Conservation (phyloP, 495 filamentous ascomycete genomes). For the Cetradonia linearis region DNA sequence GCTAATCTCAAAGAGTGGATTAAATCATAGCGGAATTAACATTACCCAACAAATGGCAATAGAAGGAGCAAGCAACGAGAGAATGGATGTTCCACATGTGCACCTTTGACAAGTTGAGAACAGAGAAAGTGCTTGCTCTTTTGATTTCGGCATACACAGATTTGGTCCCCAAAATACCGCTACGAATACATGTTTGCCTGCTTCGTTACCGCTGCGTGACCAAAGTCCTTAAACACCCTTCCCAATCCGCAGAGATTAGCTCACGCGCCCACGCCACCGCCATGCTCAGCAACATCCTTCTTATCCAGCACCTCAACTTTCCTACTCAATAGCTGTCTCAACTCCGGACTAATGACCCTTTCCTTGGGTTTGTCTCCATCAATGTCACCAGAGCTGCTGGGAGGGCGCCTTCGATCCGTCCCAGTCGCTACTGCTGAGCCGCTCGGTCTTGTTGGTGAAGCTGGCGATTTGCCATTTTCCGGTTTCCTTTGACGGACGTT, state of each 20-base stretch:
- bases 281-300: slow-evolving; percentile 39
- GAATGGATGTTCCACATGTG: neutral
- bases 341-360: slow-evolving; percentile 69
- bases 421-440: slow-evolving; percentile 21
- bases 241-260: neutral
- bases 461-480: slow-evolving; percentile 16
- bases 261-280: slow-evolving; percentile 29
- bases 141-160: too few species aligned
- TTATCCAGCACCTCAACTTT: slow-evolving; percentile 55
- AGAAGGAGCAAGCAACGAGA: too few species aligned
- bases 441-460: slow-evolving; percentile 25
- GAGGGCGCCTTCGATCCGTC: slow-evolving; percentile 1
- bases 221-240: neutral
- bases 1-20: neutral
- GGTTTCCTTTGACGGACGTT: slow-evolving; percentile 43
- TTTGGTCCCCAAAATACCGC: neutral
- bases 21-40: neutral
- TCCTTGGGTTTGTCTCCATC: slow-evolving; percentile 31
- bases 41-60: too few species aligned
- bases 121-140: neutral
- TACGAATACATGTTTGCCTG: neutral
- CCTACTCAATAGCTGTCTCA: slow-evolving; percentile 63
- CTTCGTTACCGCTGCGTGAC: neutral
- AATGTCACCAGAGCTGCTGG: slow-evolving; percentile 2
- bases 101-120: neutral